Conservation (phyloP, 345 rosid species). For the Psidium guajava region DNA sequence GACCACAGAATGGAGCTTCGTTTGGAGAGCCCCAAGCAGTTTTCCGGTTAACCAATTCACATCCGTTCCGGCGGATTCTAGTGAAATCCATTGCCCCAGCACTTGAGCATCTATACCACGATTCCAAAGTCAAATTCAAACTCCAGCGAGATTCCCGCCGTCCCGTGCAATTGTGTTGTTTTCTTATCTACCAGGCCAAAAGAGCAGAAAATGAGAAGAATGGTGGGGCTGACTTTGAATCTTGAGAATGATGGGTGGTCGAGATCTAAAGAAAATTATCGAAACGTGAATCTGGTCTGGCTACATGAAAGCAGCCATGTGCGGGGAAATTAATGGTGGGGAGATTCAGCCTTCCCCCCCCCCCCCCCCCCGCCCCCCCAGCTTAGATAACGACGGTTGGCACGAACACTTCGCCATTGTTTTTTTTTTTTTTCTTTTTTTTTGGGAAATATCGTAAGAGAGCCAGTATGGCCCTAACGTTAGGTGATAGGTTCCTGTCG, state of each 20-base stretch:
- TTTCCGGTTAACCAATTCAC: background rate
- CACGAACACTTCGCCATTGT: background rate
- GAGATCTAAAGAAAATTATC: background rate
- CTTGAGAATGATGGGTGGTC: background rate
- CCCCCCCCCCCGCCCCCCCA: accelerated
- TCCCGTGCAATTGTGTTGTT: background rate
- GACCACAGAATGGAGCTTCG: accelerated
- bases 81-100: too few species aligned
- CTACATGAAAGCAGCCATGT: background rate
- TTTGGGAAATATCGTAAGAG: background rate
- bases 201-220: background rate
- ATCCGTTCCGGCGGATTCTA: background rate
- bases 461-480: background rate
- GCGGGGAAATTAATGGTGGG: background rate
- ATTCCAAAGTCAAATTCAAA: background rate
- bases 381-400: background rate
- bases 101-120: background rate
- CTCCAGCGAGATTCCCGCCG: background rate
- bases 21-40: background rate
- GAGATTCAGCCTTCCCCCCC: background rate
- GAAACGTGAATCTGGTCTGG: background rate
- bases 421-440: background rate
- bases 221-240: background rate
- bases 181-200: background rate
- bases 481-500: background rate